A percentile compares a stretch with the other conserved stretches of the same genome.
Evolutionary conservation across 805 yeast species (phyloP).

Genomic region (Cyberlindnera nakhonratchasimensis): DNA sequence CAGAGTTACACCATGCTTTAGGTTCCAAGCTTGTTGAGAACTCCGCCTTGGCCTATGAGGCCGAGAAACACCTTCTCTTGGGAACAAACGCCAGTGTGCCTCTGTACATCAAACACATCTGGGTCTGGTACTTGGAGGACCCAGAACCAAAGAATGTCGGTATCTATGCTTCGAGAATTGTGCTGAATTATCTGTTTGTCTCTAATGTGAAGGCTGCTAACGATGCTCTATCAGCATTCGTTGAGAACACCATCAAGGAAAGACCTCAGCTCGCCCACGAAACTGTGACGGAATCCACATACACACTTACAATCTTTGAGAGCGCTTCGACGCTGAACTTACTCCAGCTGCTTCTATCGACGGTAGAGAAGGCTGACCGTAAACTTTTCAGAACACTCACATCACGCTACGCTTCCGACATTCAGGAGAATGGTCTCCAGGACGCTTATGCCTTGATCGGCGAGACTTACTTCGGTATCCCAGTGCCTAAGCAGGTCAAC

Average conservation of each 20-base stretch:
- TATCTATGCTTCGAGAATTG: slow-evolving; percentile 49
- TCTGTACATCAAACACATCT: slow-evolving; percentile 41
- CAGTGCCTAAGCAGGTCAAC: slow-evolving; percentile 49
- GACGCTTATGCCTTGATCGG: slow-evolving; percentile 57
- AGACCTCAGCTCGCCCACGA: slow-evolving; percentile 23
- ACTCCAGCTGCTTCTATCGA: slow-evolving; percentile 58
- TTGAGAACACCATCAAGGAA: slow-evolving; percentile 9
- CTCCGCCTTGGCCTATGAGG: slow-evolving; percentile 51
- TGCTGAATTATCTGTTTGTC: slow-evolving; percentile 69
- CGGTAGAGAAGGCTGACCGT: slow-evolving; percentile 52
- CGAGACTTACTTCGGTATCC: slow-evolving; percentile 55
- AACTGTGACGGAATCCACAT: slow-evolving; percentile 30
- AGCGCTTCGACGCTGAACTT: slow-evolving; percentile 55
- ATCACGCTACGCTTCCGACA: slow-evolving; percentile 42
- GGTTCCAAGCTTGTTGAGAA: slow-evolving; percentile 59
- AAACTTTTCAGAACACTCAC: slow-evolving; percentile 53
- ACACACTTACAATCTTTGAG: slow-evolving; percentile 37
- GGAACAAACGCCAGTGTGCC: slow-evolving; percentile 51
- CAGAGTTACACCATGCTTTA: slow-evolving; percentile 66
- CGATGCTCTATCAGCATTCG: slow-evolving; percentile 37
- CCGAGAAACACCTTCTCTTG: slow-evolving; percentile 68
- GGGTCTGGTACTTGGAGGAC: slow-evolving; percentile 42
- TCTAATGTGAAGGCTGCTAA: slow-evolving; percentile 61
- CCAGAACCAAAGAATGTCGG: slow-evolving; percentile 29
- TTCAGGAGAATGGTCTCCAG: slow-evolving; percentile 35